phyloP scores from a whole-genome alignment of 148 eudicot species.

The Selenicereus undatus region DNA sequence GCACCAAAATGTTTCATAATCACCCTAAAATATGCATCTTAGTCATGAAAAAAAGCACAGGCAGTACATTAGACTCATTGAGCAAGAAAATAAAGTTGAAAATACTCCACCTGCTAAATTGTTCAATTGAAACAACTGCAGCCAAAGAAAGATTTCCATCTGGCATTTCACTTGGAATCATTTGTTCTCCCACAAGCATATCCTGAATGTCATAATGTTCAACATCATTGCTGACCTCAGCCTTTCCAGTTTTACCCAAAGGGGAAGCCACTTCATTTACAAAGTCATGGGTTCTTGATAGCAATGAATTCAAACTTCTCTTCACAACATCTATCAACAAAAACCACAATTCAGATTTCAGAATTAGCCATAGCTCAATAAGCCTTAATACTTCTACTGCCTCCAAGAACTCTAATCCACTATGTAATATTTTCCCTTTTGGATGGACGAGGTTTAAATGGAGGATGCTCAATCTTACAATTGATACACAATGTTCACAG shows the following conservation, averaged over 20 bases:
- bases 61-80: neutral
- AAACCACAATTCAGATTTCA: neutral
- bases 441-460: neutral
- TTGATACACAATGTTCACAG: neutral
- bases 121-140: constrained; percentile 78
- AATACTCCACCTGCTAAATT: constrained; percentile 67
- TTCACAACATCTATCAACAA: constrained; percentile 61
- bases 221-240: constrained; percentile 31
- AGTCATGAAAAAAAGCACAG: neutral
- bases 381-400: neutral
- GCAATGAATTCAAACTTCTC: constrained; percentile 56
- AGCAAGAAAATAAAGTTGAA: constrained; percentile 10
- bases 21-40: neutral
- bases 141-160: constrained; percentile 69
- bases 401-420: neutral
- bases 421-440: neutral
- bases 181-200: constrained; percentile 58
- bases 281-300: constrained; percentile 67
- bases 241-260: constrained; percentile 59
- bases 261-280: constrained; percentile 71
- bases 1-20: neutral
- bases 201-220: constrained; percentile 54
- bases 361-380: constrained; percentile 8
- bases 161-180: constrained; percentile 53
- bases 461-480: neutral